Base-by-base conservation (phyloP, 2,329 filamentous ascomycete genomes). In the Arthrobotrys conoides region DNA sequence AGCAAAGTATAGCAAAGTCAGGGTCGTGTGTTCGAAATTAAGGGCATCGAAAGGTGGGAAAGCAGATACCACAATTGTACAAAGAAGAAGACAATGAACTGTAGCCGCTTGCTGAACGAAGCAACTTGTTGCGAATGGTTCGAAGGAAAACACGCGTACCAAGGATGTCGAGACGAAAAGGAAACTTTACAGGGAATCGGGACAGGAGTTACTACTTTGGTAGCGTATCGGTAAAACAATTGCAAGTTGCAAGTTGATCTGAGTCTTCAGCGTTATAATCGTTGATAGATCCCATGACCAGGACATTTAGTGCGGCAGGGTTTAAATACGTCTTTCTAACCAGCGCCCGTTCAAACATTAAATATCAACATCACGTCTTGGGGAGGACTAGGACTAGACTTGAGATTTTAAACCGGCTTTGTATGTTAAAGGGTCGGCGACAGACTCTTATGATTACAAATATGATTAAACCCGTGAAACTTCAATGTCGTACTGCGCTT, bases 91-190 rank as follows among this genome's bases (percentile, higher is more conserved):
- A 20, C 61, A 65, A 49, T 65, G n/a, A 16, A 24, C 44, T 24
- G 14, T 44, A 44, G 10, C 20, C 20, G 33, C 12, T 12, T 27
- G 57, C 57, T 61, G 8, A 61, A 44, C 36, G 20, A 10, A 61
- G 57, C 57, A 61, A 27, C 20, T 30, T 44, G 57, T 61, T 61
- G 57, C 57, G 57, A 61, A 41, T 33, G 3, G 30, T 5, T 6
- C 44, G 20, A 41, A 65, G 44, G 20, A 49, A 53, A 41, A 41
- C 33, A 20, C 33, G 46, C 22, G 20, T 0, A 67, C 36, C 4
- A 69, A 44, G 48, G 8, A 57, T 69, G 41, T 69, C 65, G 65
- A 61, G 20, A 59, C 67, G 67, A 71, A 20, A 38, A 41, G 64
- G 64, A 67, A 67, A 41, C 22, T 46, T 67, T 67, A 22, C 64